Evolutionary conservation across 768 basidiomycete genomes (phyloP), one percentile per base, ranked within the genome.

Genomic region (Lactarius evosmus): DNA sequence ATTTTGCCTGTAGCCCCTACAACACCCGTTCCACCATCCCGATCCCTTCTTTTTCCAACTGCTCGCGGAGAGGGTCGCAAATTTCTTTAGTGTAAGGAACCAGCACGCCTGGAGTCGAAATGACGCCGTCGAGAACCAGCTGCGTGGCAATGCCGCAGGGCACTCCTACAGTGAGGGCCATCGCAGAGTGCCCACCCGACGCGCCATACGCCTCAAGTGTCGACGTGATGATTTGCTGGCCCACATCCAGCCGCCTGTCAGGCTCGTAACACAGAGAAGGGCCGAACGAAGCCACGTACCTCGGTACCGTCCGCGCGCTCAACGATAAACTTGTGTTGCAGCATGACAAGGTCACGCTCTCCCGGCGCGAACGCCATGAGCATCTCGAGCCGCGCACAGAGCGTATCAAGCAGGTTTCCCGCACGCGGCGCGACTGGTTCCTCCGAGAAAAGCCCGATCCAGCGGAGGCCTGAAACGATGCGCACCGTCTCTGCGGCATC

Each of bases 321-420:
- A 40, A 98, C 87, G 69, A 93, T 78, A 73, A 99, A 98, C 80
- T 95, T 96, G 84, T 99, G 96, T 78, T 98, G 96, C 59, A 99
- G 85, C 87, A 98, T 93, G 65, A 99, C 92, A 65, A 98, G 84
- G 75, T 99, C 96, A 12, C 93, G 88, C 77, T 98, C 95, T 67
- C 92, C 93, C 53, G 80, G 77, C 67, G 87, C 90, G 77, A 96
- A 98, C 75, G 87, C 84, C 92, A 98, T 97, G 74, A 96, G 82
- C 65, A 80, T 84, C 80, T 99, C 95, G 55, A 99, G 83, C 25
- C 82, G 86, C 2, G 85, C 91, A 74, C 95, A 97, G 65, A 99
- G 88, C 4, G 97, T 95, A 76, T 97, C 94, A 67, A 99, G 85
- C 68, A 96, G 82, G 77, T 91, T 95, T 38, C 82, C 81, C 34